phyloP scores from a whole-genome alignment of 2,329 filamentous ascomycete genomes.

The Pseudocercospora pini-densiflorae region DNA sequence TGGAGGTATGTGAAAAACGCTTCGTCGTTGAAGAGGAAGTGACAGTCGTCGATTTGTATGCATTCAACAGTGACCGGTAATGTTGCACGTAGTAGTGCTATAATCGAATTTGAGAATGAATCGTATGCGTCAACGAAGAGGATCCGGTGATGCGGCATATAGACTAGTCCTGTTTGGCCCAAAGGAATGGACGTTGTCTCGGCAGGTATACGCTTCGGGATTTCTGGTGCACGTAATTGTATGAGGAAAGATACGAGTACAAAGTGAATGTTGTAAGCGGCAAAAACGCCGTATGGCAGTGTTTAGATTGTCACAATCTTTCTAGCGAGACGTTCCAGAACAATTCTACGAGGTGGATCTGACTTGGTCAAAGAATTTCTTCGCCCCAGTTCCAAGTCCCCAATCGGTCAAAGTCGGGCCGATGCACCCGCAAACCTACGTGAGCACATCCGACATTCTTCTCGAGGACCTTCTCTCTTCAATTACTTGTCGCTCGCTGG shows the following conservation, averaged over 20 bases:
- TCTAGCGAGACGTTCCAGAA: background rate
- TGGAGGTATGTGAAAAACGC: slow-evolving; percentile 52
- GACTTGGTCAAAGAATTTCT: background rate
- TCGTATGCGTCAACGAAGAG: slow-evolving; percentile 96
- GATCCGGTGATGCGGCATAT: slow-evolving; percentile 48
- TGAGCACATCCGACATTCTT: background rate
- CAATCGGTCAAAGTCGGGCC: background rate
- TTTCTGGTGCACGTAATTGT: background rate
- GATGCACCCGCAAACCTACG: background rate
- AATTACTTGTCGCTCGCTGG: background rate
- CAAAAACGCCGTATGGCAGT: background rate
- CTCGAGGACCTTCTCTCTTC: background rate
- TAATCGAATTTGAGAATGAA: slow-evolving; percentile 95
- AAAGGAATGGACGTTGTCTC: slow-evolving; percentile 3
- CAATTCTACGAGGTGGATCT: background rate
- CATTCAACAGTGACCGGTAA: slow-evolving; percentile 64
- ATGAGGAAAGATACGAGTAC: background rate
- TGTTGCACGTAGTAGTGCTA: slow-evolving; percentile 74
- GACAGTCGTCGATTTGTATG: slow-evolving; percentile 66
- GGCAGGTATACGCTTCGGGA: background rate
- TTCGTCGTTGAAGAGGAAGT: slow-evolving; percentile 42
- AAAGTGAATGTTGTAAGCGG: background rate
- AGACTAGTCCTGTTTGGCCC: slow-evolving; percentile 10
- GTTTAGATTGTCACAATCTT: background rate
- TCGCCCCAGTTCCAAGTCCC: background rate